phyloP scores from a whole-genome alignment of 768 basidiomycete species.

The Lactarius sp. region DNA sequence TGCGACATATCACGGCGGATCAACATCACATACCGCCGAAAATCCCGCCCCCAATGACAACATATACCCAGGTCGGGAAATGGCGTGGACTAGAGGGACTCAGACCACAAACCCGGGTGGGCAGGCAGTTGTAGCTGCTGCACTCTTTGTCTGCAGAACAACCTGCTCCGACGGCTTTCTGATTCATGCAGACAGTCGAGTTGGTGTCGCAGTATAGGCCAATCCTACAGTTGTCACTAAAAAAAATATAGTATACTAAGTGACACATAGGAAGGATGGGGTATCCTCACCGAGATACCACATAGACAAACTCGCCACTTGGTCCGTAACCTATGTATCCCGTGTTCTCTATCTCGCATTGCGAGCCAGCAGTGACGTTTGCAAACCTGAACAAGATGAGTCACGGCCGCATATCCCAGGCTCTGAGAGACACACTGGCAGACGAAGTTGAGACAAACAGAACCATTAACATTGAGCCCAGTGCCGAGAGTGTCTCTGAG shows the following conservation, averaged over 20 bases:
- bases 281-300: constrained; percentile 64
- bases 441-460: constrained; percentile 73
- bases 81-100: constrained; percentile 56
- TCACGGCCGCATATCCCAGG: background rate
- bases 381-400: constrained; percentile 53
- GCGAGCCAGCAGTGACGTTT: constrained; percentile 58
- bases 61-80: constrained; percentile 65
- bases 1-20: too few species aligned
- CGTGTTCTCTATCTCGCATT: constrained; percentile 74
- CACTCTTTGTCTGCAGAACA: constrained; percentile 69
- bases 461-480: constrained; percentile 74
- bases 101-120: constrained; percentile 55
- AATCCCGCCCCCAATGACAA: constrained; percentile 65
- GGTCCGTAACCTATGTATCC: constrained; percentile 66
- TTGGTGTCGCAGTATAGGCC: constrained; percentile 74
- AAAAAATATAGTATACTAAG: constrained; percentile 1
- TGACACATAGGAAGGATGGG: background rate
- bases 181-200: constrained; percentile 50
- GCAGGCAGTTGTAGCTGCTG: constrained; percentile 66
- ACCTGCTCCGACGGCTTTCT: constrained; percentile 50
- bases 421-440: constrained; percentile 64
- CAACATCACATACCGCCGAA: constrained; percentile 48
- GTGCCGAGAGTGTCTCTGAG: constrained; percentile 59
- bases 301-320: constrained; percentile 59
- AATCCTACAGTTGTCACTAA: constrained; percentile 65